Evolutionary conservation across 1,284 basidiomycete genomes (phyloP), one percentile per base, ranked within the genome.

Genomic region (Pulchroboletus neoregius): DNA sequence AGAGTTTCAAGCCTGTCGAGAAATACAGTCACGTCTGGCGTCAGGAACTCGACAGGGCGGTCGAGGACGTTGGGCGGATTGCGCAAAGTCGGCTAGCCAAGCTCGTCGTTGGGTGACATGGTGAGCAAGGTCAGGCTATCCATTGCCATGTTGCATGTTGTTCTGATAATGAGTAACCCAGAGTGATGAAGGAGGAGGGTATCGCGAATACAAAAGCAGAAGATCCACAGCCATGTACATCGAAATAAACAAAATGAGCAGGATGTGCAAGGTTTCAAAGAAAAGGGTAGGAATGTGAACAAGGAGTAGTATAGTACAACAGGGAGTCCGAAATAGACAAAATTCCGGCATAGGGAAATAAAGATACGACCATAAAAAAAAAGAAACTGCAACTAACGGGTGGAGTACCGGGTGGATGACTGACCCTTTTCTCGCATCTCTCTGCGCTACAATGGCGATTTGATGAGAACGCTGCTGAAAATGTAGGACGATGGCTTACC

Each of bases 61-160:
- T 93, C n/a, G 61, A 59, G 26, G 89, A 89, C 58, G 74, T 93
- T 13, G 87, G 86, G 45, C 62, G 62, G 50, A 94, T 94, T 49
- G 91, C 87, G 8, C 79, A 79, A 63, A 83, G 80, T 51, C 73
- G 91, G 50, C 52, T 87, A 58, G 58, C 55, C 26, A 66, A 63
- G 31, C 45, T 66, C 12, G 36, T 41, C 6, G 43, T 10, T n/a
- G 40, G 26, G 5, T 56, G 32, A 54, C 26, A 7, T 9, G 26
- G 50, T 58, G 39, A 41, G 46, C 26, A 30, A 40, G 23, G 18
- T 16, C 15, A 15, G 34, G 4, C 9, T 10, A 44, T 39, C 12
- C 10, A n/a, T n/a, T n/a, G n/a, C n/a, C n/a, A n/a, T n/a, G n/a
- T n/a, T n/a, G n/a, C n/a, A 11, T 30, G 13, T 5, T 13, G 23